These are phyloP conservation scores for Xylaria telfairii DNA, from an alignment of 495 filamentous ascomycete species.

Conservation along the genomic window DNA sequence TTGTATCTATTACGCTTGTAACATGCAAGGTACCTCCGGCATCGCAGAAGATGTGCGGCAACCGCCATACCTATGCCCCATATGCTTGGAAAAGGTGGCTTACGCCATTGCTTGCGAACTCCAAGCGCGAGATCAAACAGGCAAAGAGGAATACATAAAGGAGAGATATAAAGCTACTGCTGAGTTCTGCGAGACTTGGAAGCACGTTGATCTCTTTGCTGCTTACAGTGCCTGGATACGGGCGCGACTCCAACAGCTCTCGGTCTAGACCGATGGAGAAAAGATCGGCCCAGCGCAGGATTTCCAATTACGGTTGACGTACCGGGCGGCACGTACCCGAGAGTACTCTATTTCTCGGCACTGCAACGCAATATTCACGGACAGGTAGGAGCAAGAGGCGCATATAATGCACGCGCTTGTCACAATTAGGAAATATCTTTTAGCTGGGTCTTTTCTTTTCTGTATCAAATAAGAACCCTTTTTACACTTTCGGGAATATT, in stretches of 20 bases:
- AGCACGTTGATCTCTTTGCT: constrained; percentile 47
- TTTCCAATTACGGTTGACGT: constrained; percentile 1
- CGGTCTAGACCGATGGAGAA: background rate
- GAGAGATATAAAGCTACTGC: constrained; percentile 53
- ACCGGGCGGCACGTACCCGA: background rate
- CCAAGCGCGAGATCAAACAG: constrained; percentile 29
- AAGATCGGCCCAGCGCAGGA: background rate
- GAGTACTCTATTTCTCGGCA: background rate
- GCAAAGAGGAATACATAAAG: constrained; percentile 44
- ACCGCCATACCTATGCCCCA: constrained; percentile 70
- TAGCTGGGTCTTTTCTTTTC: background rate
- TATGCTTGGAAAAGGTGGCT: constrained; percentile 64
- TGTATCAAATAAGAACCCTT: background rate
- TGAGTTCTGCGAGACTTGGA: constrained; percentile 51
- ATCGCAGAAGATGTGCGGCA: constrained; percentile 69
- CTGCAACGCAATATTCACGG: background rate
- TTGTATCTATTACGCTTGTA: constrained; percentile 72
- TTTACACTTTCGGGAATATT: background rate
- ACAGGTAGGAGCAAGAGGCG: background rate
- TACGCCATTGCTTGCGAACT: constrained; percentile 32
- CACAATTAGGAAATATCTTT: constrained; percentile 15
- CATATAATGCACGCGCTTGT: background rate
- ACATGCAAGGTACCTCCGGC: constrained; percentile 68
- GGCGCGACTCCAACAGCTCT: constrained; percentile 14
- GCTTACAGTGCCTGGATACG: constrained; percentile 48